Evolutionary conservation across 2,329 filamentous ascomycete species (phyloP), one percentile per base, ranked within the genome.

Genomic region (Aspergillus persii): DNA sequence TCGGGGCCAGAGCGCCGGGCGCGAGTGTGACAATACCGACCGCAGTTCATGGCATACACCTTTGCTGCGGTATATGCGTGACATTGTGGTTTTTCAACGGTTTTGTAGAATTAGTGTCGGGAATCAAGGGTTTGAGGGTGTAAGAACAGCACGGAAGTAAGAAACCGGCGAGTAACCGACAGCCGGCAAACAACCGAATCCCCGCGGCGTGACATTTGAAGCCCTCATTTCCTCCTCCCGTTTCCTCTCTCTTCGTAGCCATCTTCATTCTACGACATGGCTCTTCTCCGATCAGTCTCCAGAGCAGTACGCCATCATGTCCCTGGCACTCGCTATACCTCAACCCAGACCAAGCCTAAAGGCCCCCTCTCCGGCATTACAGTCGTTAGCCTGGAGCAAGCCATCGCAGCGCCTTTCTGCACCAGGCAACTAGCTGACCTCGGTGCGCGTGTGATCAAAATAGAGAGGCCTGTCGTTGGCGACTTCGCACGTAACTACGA

Each of bases 401-500:
- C 82, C 50, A 81, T 84, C 61, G 80, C 82, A 0, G 82, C 81
- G 0, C 82, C 82, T 1, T 83, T 83, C 59, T 84, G 81, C 61
- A 84, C 83, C 0, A 75, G 82, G 0, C 82, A 84, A 53, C 74
- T 84, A 4, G 81, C 83, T 18, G 82, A 84, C 60, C 73, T 81
- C 8, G 83, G 83, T 11, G 82, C 82, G 2, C 75, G 82, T 4
- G 81, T 84, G 23, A 84, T 84, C 68, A 84, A 84, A 66, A 69
- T 84, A 23, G 82, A 84, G 63, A 78, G 83, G 0, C 82, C 81
- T 0, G 76, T 71, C 0, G 77, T 77, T 0, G 82, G 82, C 1
- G 83, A 84, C 64, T 84, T 84, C 64, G 82, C 82, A 0, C 77
- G 81, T 1, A 69, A 76, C 11, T 83, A 84, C 61, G 82, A 84